These are phyloP conservation scores for Claviceps pazoutovae DNA, from an alignment of 2,329 filamentous ascomycete species.

Conservation along the genomic window DNA sequence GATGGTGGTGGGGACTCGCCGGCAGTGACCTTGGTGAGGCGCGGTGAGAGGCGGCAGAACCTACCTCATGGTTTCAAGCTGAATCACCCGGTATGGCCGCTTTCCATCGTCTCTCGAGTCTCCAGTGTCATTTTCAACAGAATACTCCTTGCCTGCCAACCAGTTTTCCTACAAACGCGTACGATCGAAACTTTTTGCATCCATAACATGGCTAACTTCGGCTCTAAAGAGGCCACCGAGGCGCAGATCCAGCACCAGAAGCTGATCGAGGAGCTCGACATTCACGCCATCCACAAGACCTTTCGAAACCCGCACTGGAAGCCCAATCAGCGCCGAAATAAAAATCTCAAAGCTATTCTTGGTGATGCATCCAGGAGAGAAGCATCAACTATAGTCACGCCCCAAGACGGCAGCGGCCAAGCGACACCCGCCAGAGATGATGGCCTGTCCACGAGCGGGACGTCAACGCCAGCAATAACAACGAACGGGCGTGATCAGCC, in stretches of 20 bases:
- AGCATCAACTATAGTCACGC: conserved; percentile 70
- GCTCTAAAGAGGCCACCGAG: conserved; percentile 40
- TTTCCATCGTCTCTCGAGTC: background rate
- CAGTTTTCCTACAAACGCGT: background rate
- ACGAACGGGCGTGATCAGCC: conserved; percentile 28
- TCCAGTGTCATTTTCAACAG: background rate
- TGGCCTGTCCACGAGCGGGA: conserved; percentile 42
- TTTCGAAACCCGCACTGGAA: conserved; percentile 89
- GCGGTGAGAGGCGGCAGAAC: conserved; percentile 24
- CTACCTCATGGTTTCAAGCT: background rate
- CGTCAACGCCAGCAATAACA: conserved; percentile 38
- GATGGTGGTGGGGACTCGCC: background rate
- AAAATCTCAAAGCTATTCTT: conserved; percentile 94
- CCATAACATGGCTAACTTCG: conserved; percentile 27
- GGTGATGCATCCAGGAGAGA: conserved; percentile 80
- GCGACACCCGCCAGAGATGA: conserved; percentile 47
- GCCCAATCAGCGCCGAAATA: conserved; percentile 89
- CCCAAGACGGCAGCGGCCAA: conserved; percentile 61
- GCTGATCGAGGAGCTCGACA: conserved; percentile 84
- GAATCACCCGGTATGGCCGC: background rate
- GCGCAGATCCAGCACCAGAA: conserved; percentile 68
- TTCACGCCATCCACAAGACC: conserved; percentile 69
- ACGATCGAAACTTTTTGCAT: background rate
- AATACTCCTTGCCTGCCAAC: background rate
- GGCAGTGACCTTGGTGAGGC: conserved; percentile 5